Base-by-base conservation (phyloP, 2,329 filamentous ascomycete genomes). In the Microascus cirrosus region DNA sequence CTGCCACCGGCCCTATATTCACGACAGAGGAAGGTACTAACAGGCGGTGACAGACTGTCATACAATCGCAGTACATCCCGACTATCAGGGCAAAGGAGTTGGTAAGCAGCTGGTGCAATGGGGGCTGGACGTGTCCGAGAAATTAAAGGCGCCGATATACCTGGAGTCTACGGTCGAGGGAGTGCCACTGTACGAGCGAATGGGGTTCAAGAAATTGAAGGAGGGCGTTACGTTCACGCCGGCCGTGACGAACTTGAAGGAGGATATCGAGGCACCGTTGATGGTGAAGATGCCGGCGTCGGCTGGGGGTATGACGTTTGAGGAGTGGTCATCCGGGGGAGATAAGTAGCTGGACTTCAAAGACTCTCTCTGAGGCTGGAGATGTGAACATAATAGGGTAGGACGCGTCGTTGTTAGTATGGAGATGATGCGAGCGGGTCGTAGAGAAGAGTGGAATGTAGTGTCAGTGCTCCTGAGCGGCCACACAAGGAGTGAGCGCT, bases 151-250 rank as follows among this genome's bases (percentile, higher is more conserved):
- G 42, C 74, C 74, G 3, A 65, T 76, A 3, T 78, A 78, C 65
- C 69, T 77, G 42, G 76, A 78, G 63, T 73, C 74, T 2, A 75
- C 74, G 0, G 69, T 67, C 4, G 67, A 68, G 7, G 73, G 72
- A 0, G 65, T 70, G 42, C 65, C 65, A 12, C 65, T 79, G 35
- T 79, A 79, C 63, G 66, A 70, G 58, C 77, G 73, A 59, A 68
- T 74, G 62, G 75, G 76, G 1, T 78, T 76, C 61, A 64, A 67
- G 52, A 66, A 66, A 56, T 61, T 77, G 12, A 67, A 70, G 4
- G 68, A 72, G 48, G 71, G 67, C 22, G 64, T 73, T 22, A 66
- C 73, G 13, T 72, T 74, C 64, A 69, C 67, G 56, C 65, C 66
- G 20, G 66, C 66, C 24, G 59, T 70, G 7, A 60, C 73, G 55